Base-by-base conservation (phyloP, 768 basidiomycete genomes). In the Asterophora parasitica region DNA sequence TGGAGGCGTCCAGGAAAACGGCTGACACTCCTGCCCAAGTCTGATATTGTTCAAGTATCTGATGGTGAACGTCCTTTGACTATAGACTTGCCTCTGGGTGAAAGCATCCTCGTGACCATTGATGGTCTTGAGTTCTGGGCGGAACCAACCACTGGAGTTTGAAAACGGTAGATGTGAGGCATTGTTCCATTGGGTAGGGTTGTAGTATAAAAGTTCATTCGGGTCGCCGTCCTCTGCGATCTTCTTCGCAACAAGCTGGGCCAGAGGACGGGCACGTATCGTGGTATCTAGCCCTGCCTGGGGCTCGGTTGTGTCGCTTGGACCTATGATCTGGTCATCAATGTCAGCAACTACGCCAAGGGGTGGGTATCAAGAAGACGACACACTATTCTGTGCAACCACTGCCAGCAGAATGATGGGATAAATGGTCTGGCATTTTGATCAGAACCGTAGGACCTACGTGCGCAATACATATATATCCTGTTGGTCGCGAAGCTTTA, bases 401-500 rank as follows among this genome's bases (percentile, higher is more conserved):
- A 76, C 72, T 75, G 31, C 11, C 33, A 37, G 10, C 33, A 23
- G 42, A 7, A 27, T 30, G 12, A 39, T 13, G 15, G 23, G 19
- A 37, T n/a, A n/a, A n/a, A n/a, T n/a, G n/a, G n/a, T 13, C 28
- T 17, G 26, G 20, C 20, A 8, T 23, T n/a, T 11, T n/a, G 10
- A 20, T 30, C 10, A 12, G 20, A 33, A 27, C 26, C 20, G 33
- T 19, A 23, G 6, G 6, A 23, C 78, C 61, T 56, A 80, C 79
- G 60, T 80, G 77, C 3, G 79, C 78, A 37, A 77, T 68, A 58
- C 80, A 82, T 45, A 82, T 81, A 62, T 73, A 82, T 4, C 72
- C 76, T 57, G n/a, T 7, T n/a, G 37, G 3, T 36, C 23, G 16
- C 35, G 7, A 34, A 23, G 23, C 3, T 23, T 12, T 19, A 11